Evolutionary conservation across 2,329 filamentous ascomycete species (phyloP).

Genomic region (Scolecobasidium constrictum): DNA sequence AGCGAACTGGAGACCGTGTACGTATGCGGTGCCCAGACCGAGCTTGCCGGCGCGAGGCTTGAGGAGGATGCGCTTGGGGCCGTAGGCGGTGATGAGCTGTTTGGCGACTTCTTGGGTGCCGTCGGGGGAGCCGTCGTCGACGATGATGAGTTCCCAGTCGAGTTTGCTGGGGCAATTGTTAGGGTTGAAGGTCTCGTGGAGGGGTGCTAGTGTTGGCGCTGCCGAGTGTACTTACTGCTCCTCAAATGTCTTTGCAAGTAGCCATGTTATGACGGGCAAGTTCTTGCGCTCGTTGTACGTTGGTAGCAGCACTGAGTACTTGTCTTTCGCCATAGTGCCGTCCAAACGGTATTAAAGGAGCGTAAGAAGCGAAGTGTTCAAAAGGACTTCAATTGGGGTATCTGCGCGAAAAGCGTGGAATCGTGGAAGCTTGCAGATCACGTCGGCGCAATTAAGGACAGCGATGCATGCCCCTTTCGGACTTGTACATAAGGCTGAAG

Average conservation of each 20-base stretch:
- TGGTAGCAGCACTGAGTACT: conserved; percentile 94
- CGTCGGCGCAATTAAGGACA: too few relatives aligned
- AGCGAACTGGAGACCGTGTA: conserved; percentile 80
- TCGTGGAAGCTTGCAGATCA: too few relatives aligned
- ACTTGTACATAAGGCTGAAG: too few relatives aligned
- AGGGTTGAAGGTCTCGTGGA: neutral
- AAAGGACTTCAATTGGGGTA: too few relatives aligned
- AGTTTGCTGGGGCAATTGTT: conserved; percentile 52
- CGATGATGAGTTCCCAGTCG: conserved; percentile 94
- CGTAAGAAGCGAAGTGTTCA: conserved; percentile 10
- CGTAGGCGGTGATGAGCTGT: conserved; percentile 82
- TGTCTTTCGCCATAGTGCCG: conserved; percentile 45
- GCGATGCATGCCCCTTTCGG: too few relatives aligned
- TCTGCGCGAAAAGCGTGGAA: too few relatives aligned
- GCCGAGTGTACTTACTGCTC: conserved; percentile 53
- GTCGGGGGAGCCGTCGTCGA: conserved; percentile 96
- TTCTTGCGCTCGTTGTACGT: conserved; percentile 99
- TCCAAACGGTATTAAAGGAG: conserved; percentile 17
- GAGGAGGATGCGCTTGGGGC: conserved; percentile 63
- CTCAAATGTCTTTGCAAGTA: conserved; percentile 27
- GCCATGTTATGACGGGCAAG: conserved; percentile 46
- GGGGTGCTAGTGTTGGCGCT: neutral
- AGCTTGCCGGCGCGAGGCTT: conserved; percentile 89
- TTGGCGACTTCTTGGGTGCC: conserved; percentile 83
- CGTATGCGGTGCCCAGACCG: conserved; percentile 92